Conservation (phyloP, 2,329 filamentous ascomycete species). For the Pleoardoris graminearum region DNA sequence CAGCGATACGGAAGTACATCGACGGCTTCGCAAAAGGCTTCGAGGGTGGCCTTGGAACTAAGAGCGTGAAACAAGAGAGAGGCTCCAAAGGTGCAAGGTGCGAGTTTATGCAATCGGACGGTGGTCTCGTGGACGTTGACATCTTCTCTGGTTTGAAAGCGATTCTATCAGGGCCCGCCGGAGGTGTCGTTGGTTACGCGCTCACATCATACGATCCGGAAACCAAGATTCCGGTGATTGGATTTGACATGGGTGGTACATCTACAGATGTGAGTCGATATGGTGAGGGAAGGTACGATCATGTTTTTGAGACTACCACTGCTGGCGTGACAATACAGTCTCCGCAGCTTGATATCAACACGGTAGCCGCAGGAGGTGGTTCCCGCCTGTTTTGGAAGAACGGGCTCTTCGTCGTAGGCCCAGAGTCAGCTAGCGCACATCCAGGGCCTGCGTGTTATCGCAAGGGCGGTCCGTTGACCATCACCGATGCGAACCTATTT, state of each 20-base stretch:
- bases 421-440: slow-evolving; percentile 85
- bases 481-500: slow-evolving; percentile 91
- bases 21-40: slow-evolving; percentile 80
- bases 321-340: slow-evolving; percentile 94
- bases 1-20: slow-evolving; percentile 77
- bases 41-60: slow-evolving; percentile 74
- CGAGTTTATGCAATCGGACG: slow-evolving; percentile 94
- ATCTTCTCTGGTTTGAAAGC: slow-evolving; percentile 83
- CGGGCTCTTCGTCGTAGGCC: slow-evolving; percentile 86
- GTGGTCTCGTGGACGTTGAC: slow-evolving; percentile 70
- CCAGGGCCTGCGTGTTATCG: slow-evolving; percentile 90
- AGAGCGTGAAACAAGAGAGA: slow-evolving; percentile 68
- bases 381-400: slow-evolving; percentile 86
- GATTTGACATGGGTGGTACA: slow-evolving; percentile 95
- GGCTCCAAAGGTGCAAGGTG: slow-evolving; percentile 75
- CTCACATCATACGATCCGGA: slow-evolving; percentile 85
- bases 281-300: slow-evolving; percentile 82
- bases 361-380: slow-evolving; percentile 87
- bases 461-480: slow-evolving; percentile 84
- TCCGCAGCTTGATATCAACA: slow-evolving; percentile 92
- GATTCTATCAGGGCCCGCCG: slow-evolving; percentile 88
- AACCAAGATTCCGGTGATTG: slow-evolving; percentile 84
- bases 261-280: slow-evolving; percentile 90
- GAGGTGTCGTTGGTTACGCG: slow-evolving; percentile 89
- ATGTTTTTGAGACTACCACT: slow-evolving; percentile 92